Percentiles rank a stretch among this genome's conserved stretches.
Evolutionary conservation across 306 rosid genomes (phyloP).

Genomic region (Alnus rubra): DNA sequence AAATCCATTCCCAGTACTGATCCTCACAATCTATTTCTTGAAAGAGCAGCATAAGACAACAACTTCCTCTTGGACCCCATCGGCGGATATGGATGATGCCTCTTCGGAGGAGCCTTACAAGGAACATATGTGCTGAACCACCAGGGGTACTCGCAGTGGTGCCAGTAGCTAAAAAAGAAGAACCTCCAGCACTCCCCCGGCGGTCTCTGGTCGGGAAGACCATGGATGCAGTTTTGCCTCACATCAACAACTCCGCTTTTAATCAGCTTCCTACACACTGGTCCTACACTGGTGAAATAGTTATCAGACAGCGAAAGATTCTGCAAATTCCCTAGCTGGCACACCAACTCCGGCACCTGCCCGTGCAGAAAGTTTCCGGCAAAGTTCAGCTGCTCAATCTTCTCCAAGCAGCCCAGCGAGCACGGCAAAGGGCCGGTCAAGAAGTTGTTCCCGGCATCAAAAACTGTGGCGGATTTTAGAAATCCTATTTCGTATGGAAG

Average conservation of each 20-base stretch:
- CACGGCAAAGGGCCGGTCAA: slow-evolving; percentile 47
- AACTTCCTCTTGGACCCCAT: slow-evolving; percentile 34
- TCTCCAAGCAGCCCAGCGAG: slow-evolving; percentile 44
- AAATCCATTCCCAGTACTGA: background rate
- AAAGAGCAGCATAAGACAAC: slow-evolving; percentile 55
- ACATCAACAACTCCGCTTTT: slow-evolving; percentile 42
- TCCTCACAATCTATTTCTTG: slow-evolving; percentile 24
- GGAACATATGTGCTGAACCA: slow-evolving; percentile 30
- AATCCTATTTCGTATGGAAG: slow-evolving; percentile 51
- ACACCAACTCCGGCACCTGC: slow-evolving; percentile 40
- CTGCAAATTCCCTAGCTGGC: slow-evolving; percentile 32
- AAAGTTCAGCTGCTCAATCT: slow-evolving; percentile 43
- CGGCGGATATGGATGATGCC: background rate
- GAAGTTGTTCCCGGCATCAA: slow-evolving; percentile 43
- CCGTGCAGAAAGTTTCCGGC: slow-evolving; percentile 46
- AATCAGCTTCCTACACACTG: slow-evolving; percentile 34
- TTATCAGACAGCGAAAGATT: slow-evolving; percentile 47
- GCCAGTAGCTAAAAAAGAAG: background rate
- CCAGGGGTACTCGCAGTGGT: slow-evolving; percentile 25
- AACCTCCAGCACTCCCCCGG: slow-evolving; percentile 29
- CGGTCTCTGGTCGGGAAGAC: slow-evolving; percentile 43
- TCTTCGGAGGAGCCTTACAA: slow-evolving; percentile 13
- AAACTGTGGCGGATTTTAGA: slow-evolving; percentile 27
- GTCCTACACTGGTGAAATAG: slow-evolving; percentile 39
- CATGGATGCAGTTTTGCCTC: slow-evolving; percentile 41